Conservation (phyloP, 2,329 filamentous ascomycete species). For the Plenodomus biglobosus region DNA sequence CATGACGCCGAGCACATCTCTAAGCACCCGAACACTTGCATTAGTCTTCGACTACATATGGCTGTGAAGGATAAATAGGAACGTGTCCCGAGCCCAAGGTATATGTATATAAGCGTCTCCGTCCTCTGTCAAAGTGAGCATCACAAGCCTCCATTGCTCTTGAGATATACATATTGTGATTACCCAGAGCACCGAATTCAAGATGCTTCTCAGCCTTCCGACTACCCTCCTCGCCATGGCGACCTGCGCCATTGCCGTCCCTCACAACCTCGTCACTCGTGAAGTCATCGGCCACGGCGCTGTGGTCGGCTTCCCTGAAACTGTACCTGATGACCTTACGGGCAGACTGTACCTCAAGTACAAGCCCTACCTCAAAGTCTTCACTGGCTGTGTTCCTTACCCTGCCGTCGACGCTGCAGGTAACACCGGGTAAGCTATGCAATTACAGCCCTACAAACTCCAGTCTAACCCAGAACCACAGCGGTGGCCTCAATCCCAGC, state of each 20-base stretch:
- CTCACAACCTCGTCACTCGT: constrained; percentile 38
- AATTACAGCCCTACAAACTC: neutral
- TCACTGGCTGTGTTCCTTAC: constrained; percentile 64
- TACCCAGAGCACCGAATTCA: constrained; percentile 5
- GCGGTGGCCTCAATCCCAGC: constrained; percentile 48
- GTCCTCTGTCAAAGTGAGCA: neutral
- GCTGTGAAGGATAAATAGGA: neutral
- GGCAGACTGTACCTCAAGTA: constrained; percentile 58
- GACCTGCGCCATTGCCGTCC: constrained; percentile 26
- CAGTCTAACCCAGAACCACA: constrained; percentile 20
- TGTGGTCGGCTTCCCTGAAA: constrained; percentile 57
- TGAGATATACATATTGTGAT: too few species aligned
- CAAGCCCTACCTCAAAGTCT: constrained; percentile 58
- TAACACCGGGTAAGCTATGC: constrained; percentile 54
- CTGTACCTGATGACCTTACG: constrained; percentile 52
- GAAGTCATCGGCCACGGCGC: constrained; percentile 49
- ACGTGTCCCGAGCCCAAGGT: neutral
- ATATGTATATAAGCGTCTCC: neutral
- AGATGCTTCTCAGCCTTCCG: constrained; percentile 28
- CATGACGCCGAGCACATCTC: neutral
- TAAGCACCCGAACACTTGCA: neutral
- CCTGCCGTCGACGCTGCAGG: constrained; percentile 61
- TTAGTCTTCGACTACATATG: neutral
- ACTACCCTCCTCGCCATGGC: constrained; percentile 26
- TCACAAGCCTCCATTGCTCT: neutral